phyloP scores from a whole-genome alignment of 352 stramenopile genomes.

The Phytophthora pseudosyringae region DNA sequence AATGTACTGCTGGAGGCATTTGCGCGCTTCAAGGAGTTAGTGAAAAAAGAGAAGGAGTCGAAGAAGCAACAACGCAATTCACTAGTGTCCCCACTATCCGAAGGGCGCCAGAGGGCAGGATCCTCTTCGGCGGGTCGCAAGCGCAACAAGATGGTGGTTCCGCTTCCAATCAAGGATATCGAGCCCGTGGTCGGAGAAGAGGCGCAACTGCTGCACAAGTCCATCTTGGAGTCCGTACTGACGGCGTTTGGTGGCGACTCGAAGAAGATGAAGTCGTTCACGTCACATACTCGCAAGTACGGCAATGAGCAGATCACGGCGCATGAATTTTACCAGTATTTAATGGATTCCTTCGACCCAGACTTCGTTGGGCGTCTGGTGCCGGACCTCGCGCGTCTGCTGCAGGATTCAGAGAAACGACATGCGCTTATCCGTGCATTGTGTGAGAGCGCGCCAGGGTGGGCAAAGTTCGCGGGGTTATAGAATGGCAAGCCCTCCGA shows the following conservation, averaged over 20 bases:
- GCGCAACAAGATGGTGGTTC: slow-evolving; percentile 52
- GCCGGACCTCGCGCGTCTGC: slow-evolving; percentile 80
- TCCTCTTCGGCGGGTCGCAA: slow-evolving; percentile 50
- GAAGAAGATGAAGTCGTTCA: slow-evolving; percentile 90
- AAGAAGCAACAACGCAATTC: slow-evolving; percentile 73
- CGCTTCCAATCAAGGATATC: slow-evolving; percentile 74
- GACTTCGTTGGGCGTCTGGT: slow-evolving; percentile 89
- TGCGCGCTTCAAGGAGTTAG: slow-evolving; percentile 67
- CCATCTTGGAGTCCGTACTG: slow-evolving; percentile 81
- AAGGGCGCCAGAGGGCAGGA: slow-evolving; percentile 37
- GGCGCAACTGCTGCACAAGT: slow-evolving; percentile 82
- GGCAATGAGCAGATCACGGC: slow-evolving; percentile 87
- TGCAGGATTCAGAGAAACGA: slow-evolving; percentile 87
- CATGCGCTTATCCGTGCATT: slow-evolving; percentile 84
- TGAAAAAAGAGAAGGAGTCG: slow-evolving; percentile 78
- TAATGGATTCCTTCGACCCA: slow-evolving; percentile 88
- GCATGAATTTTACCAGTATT: slow-evolving; percentile 90
- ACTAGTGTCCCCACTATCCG: slow-evolving; percentile 34
- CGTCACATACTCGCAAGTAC: slow-evolving; percentile 85
- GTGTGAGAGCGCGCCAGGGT: slow-evolving; percentile 84
- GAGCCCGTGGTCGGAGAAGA: slow-evolving; percentile 86
- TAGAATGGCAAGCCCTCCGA: slow-evolving; percentile 34
- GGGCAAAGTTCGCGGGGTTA: slow-evolving; percentile 83
- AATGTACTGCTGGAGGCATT: slow-evolving; percentile 61
- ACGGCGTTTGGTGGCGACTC: slow-evolving; percentile 73